Evolutionary conservation across 805 yeast genomes (phyloP).

Genomic region (Wickerhamiella kurtzmanii): DNA sequence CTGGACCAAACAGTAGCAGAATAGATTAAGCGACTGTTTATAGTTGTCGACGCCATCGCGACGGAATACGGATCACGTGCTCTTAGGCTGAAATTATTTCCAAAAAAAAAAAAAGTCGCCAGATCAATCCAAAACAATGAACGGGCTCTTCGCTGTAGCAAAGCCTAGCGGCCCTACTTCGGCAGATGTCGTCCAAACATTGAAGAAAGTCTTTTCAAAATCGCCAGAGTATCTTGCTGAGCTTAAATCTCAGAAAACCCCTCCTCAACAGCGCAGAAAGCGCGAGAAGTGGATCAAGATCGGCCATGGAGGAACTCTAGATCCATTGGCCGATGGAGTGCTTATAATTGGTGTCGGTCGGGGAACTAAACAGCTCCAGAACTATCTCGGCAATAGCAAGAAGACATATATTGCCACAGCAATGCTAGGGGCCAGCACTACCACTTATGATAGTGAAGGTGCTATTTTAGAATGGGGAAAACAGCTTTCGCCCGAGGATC

Average conservation of each 20-base stretch:
- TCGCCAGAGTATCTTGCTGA: slow-evolving; percentile 40
- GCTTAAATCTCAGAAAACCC: slow-evolving; percentile 19
- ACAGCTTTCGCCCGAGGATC: slow-evolving; percentile 20
- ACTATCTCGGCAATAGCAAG: slow-evolving; percentile 57
- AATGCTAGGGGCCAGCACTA: slow-evolving; percentile 75
- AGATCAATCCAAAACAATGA: too few species aligned
- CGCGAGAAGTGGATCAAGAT: slow-evolving; percentile 43
- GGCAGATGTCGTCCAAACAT: slow-evolving; percentile 49
- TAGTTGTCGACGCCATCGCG: too few species aligned
- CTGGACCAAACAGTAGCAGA: too few species aligned
- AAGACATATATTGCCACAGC: slow-evolving; percentile 79
- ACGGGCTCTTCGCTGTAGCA: slow-evolving; percentile 83
- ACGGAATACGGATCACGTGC: too few species aligned
- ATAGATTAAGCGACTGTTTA: too few species aligned
- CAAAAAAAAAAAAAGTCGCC: too few species aligned
- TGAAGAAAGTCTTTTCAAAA: slow-evolving; percentile 50
- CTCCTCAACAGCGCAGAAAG: slow-evolving; percentile 3
- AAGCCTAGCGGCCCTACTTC: slow-evolving; percentile 83
- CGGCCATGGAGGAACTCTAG: slow-evolving; percentile 98
- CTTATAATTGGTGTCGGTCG: slow-evolving; percentile 77
- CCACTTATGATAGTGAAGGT: slow-evolving; percentile 91
- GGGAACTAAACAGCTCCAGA: slow-evolving; percentile 73
- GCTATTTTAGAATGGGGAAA: slow-evolving; percentile 50
- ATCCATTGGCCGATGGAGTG: slow-evolving; percentile 92
- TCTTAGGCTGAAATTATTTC: too few species aligned